phyloP scores from a whole-genome alignment of 495 filamentous ascomycete species.

The Penicillium turbatum region DNA sequence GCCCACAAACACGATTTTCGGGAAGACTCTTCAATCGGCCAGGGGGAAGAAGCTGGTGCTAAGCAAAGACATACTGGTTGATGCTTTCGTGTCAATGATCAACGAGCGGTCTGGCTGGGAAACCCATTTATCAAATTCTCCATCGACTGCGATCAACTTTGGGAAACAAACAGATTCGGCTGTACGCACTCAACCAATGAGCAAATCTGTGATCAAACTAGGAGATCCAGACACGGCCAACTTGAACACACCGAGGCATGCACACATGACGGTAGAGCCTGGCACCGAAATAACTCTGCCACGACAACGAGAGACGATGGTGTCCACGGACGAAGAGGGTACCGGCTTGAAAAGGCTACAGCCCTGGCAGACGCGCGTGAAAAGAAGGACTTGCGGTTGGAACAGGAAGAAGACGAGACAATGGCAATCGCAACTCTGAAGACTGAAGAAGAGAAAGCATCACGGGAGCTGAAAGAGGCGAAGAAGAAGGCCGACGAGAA shows the following conservation, averaged over 20 bases:
- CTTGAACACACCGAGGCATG: not conserved
- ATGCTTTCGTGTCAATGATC: constrained; percentile 42
- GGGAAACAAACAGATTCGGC: not conserved
- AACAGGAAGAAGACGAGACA: constrained; percentile 2
- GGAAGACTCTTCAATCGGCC: constrained; percentile 32
- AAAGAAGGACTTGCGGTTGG: constrained; percentile 5
- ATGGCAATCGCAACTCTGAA: constrained; percentile 5
- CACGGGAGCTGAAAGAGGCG: constrained; percentile 7
- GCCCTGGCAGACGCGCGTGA: constrained; percentile 25
- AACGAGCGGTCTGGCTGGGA: constrained; percentile 27
- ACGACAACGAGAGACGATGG: constrained; percentile 45
- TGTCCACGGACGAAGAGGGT: constrained; percentile 59
- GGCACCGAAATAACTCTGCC: constrained; percentile 5
- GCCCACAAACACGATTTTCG: constrained; percentile 50
- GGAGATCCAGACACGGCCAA: not conserved
- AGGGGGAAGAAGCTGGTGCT: constrained; percentile 21
- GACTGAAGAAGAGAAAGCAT: constrained; percentile 14
- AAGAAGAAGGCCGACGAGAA: constrained; percentile 22
- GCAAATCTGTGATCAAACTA: not conserved
- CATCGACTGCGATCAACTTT: not conserved
- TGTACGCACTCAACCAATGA: not conserved
- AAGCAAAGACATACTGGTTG: constrained; percentile 30
- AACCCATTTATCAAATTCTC: not conserved
- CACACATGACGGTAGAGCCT: not conserved
- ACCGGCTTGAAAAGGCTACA: constrained; percentile 51